phyloP scores from a whole-genome alignment of 2,329 filamentous ascomycete genomes.

The Phyllosticta ampelicida region DNA sequence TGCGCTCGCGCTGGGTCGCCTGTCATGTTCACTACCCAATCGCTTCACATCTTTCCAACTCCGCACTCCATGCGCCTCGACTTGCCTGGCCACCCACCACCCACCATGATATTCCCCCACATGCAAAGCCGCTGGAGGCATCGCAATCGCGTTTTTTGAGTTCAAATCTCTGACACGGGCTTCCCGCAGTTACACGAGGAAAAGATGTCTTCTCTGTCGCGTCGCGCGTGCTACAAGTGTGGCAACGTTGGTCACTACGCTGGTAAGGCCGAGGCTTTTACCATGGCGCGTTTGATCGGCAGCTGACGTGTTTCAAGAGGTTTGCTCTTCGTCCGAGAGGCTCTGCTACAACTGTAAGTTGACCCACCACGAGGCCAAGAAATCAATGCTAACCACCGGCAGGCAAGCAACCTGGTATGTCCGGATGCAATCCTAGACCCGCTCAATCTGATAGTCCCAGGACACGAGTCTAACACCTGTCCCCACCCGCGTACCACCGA shows the following conservation, averaged over 20 bases:
- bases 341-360: slow-evolving; percentile 97
- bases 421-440: not conserved
- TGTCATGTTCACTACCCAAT: not conserved
- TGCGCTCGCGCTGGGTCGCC: not conserved
- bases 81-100: slow-evolving; percentile 12
- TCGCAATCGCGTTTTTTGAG: slow-evolving; percentile 17
- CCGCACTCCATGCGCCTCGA: slow-evolving; percentile 10
- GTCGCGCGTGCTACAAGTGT: slow-evolving; percentile 45
- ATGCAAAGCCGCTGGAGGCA: slow-evolving; percentile 1
- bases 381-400: slow-evolving; percentile 8
- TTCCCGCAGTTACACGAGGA: slow-evolving; percentile 18
- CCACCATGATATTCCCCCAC: not conserved
- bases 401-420: slow-evolving; percentile 70
- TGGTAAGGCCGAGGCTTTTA: slow-evolving; percentile 22
- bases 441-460: slow-evolving; percentile 28
- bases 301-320: slow-evolving; percentile 45
- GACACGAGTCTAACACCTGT: slow-evolving; percentile 97
- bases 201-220: slow-evolving; percentile 42
- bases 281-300: not conserved
- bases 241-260: slow-evolving; percentile 45
- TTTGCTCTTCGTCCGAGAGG: slow-evolving; percentile 94
- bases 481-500: slow-evolving; percentile 93
- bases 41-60: not conserved
- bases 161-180: slow-evolving; percentile 13
- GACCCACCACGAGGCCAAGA: not conserved